A percentile compares a stretch with the other conserved stretches of the same genome.
phyloP scores from a whole-genome alignment of 2,329 filamentous ascomycete species.

The Colletotrichum sp. region DNA sequence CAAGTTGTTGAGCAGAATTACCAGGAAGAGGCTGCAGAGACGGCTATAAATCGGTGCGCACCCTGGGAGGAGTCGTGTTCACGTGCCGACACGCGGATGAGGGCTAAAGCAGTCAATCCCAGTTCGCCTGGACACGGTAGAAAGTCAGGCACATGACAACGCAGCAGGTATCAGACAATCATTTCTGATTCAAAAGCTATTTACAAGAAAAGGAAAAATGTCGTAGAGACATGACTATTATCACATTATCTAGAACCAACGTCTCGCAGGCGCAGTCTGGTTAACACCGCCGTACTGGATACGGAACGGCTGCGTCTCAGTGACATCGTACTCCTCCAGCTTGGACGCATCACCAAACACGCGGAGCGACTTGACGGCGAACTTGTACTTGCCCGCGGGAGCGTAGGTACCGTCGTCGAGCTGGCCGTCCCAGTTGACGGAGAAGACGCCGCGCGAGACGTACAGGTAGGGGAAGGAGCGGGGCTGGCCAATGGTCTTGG shows the following conservation, averaged over 20 bases:
- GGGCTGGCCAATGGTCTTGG: conserved; percentile 48
- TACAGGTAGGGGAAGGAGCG: conserved; percentile 41
- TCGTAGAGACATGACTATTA: not conserved
- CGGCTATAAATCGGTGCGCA: too few relatives aligned
- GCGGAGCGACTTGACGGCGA: conserved; percentile 52
- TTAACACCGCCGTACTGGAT: conserved; percentile 42
- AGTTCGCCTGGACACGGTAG: too few relatives aligned
- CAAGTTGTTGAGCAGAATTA: too few relatives aligned
- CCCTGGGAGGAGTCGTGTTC: too few relatives aligned
- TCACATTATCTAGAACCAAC: not conserved
- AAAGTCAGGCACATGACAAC: too few relatives aligned
- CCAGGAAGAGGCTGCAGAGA: too few relatives aligned
- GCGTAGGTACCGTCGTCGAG: conserved; percentile 52
- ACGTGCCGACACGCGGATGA: too few relatives aligned
- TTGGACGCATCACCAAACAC: conserved; percentile 54
- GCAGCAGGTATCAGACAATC: not conserved
- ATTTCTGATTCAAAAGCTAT: not conserved
- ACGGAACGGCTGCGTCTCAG: conserved; percentile 46
- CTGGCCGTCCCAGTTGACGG: conserved; percentile 48
- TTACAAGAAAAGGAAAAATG: not conserved
- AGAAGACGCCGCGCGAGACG: conserved; percentile 34
- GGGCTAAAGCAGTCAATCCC: too few relatives aligned
- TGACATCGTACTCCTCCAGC: conserved; percentile 51
- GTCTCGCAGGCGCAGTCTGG: conserved; percentile 2
- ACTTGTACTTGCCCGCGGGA: conserved; percentile 54